Base-by-base conservation (phyloP, 1,284 basidiomycete genomes). In the Tilletia walkeri region DNA sequence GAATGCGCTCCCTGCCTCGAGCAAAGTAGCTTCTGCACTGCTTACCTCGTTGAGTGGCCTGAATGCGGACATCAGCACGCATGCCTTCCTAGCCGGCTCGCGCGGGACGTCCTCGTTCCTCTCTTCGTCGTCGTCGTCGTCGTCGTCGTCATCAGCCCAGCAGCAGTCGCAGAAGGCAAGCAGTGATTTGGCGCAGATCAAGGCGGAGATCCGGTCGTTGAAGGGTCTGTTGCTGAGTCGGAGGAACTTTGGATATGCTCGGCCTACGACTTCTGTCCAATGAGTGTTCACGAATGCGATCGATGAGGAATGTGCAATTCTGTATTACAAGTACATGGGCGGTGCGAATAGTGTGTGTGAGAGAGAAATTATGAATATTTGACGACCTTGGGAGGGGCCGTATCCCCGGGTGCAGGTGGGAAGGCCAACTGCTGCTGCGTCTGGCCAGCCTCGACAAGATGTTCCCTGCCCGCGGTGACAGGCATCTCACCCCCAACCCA, bases 401-500 rank as follows among this genome's bases (percentile, higher is more conserved):
- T 63, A 20, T 63, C 59, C 30, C 59, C 59, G 9, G 59, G 59
- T 20, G 59, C 59, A 18, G 59, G 59, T 16, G 59, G 59, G 38
- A 63, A 63, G 7, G 59, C 30, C 18, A 63, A 20, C 38, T 63
- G 59, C 16, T 41, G 24, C 18, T 34, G 30, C 38, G 34, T 18
- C 38, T 34, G 4, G 9, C 10, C 7, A 5, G 54, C 18, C 38
- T 63, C 36, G 9, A 38, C 59, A 16, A 63, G 59, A 39, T 63
- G 59, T 63, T 63, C 59, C 59, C 59, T 7, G 12, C 59, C 59
- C 2, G 59, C 24, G 9, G 59, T 63, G 59, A 63, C 36, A 3
- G 59, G 59, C 78, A 84, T 84, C 66, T 80, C 82, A 7, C 84
- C 84, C 36, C 84, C 84, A 1, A 82, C 81, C 84, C 83, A 84